phyloP scores from a whole-genome alignment of 1,139 yeast genomes.

The Taphrina pruni region DNA sequence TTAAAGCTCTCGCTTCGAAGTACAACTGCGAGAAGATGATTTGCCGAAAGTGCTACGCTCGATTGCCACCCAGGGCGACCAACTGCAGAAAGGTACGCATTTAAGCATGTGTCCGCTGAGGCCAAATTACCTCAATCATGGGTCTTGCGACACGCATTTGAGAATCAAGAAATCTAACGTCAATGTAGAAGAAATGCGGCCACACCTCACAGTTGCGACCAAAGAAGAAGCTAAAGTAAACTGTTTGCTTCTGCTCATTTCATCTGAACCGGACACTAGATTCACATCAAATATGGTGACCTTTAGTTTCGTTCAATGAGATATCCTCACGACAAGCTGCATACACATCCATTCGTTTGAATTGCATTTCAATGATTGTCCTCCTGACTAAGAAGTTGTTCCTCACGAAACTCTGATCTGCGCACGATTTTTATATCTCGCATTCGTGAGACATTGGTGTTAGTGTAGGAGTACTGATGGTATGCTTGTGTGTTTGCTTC shows the following conservation, averaged over 20 bases:
- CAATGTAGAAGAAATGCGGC: constrained; percentile 89
- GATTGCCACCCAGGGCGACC: constrained; percentile 99
- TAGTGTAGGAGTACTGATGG: no score
- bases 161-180: not conserved
- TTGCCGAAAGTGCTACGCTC: constrained; percentile 99
- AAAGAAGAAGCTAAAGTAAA: constrained; percentile 97
- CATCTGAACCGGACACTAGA: not conserved
- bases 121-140: not conserved
- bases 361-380: no score
- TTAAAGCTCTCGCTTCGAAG: constrained; percentile 98
- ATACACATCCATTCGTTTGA: no score
- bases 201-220: constrained; percentile 82
- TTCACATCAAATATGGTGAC: not conserved
- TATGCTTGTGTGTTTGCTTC: no score
- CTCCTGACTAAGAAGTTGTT: not conserved
- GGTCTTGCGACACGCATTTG: not conserved
- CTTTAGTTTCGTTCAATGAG: constrained; percentile 5
- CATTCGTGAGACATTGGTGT: no score
- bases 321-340: not conserved
- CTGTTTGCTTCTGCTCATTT: constrained; percentile 52
- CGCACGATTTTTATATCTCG: no score
- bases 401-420: not conserved
- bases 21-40: constrained; percentile 99
- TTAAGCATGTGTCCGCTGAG: not conserved
- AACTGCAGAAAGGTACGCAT: constrained; percentile 83